These are phyloP conservation scores for Boletus subparvulus DNA, from an alignment of 768 basidiomycete species.

Conservation along the genomic window DNA sequence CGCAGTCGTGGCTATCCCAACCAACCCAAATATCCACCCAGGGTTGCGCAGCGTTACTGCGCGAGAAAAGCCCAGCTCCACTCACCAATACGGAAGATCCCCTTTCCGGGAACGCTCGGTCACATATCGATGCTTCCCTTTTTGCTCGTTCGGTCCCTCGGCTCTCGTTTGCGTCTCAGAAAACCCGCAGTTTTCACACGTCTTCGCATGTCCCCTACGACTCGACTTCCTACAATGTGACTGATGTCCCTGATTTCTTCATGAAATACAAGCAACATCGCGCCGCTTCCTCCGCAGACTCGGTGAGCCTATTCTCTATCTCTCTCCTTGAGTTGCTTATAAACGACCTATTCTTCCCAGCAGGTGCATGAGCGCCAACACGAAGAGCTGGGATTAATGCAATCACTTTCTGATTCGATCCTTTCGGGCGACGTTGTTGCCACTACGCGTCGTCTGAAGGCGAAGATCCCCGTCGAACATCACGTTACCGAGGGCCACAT, in stretches of 20 bases:
- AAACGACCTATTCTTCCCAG: background rate
- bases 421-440: conserved; percentile 26
- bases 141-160: background rate
- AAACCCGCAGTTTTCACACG: conserved; percentile 25
- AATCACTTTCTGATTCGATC: conserved; percentile 20
- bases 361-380: background rate
- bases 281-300: background rate
- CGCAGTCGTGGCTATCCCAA: background rate
- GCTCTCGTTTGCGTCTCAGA: conserved; percentile 2
- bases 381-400: conserved; percentile 24
- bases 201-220: conserved; percentile 16
- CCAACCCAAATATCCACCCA: background rate
- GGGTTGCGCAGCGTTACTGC: background rate
- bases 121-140: background rate
- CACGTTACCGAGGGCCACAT: conserved; percentile 12
- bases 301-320: conserved; percentile 2
- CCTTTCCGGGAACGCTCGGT: background rate
- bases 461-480: conserved; percentile 32
- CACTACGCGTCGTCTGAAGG: conserved; percentile 27
- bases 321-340: background rate
- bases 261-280: conserved; percentile 27
- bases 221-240: conserved; percentile 28
- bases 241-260: conserved; percentile 29
- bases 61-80: background rate
- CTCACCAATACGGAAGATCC: background rate